Evolutionary conservation across 139 green algal genomes (phyloP), one percentile per base, ranked within the genome.

Genomic region (Spirogloea muscicola): DNA sequence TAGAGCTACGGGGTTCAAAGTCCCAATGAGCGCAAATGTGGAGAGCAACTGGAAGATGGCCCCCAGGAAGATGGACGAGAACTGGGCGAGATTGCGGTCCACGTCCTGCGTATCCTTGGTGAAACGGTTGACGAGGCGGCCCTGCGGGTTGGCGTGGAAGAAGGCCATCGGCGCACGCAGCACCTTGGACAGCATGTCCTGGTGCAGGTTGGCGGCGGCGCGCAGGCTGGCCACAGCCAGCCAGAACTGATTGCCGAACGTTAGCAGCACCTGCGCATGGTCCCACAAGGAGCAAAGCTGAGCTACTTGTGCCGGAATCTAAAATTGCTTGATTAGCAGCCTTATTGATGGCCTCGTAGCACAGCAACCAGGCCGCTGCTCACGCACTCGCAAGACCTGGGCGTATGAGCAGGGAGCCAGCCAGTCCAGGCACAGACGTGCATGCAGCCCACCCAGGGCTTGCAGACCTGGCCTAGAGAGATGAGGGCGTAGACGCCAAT

Each of bases 61-160:
- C 7, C 49, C 18, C 33, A 84, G 49, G 68, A 68, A 74, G 37
- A 86, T 68, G 9, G 76, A 80, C 58, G 51, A 49, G 58, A 75
- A 76, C 27, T 49, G 42, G 3, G 36, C 40, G 0, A 86, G 66
- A 33, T 74, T 84, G 18, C 46, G 60, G 38, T 84, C 74, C 1
- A 72, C 33, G 36, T 80, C 61, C 0, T 46, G 57, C 2, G 86
- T 68, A 27, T 82, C 74, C 16, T 91, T 92, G 39, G 62, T 83
- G 65, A 88, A 89, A 73, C 87, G 81, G 85, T 98, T 98, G 49
- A 98, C 79, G 29, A 97, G 81, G 63, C 93, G 86, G 3, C 93
- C 93, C 1, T 87, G 84, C 16, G 93, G 93, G 64, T 93, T 94
- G 62, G 88, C 93, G 86, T 97, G 89, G 80, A 97, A 98, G 84